A percentile compares a stretch with the other conserved stretches of the same genome.
These are phyloP conservation scores for Peribolospora kevripleyi DNA, from an alignment of 768 basidiomycete genomes.

Conservation along the genomic window DNA sequence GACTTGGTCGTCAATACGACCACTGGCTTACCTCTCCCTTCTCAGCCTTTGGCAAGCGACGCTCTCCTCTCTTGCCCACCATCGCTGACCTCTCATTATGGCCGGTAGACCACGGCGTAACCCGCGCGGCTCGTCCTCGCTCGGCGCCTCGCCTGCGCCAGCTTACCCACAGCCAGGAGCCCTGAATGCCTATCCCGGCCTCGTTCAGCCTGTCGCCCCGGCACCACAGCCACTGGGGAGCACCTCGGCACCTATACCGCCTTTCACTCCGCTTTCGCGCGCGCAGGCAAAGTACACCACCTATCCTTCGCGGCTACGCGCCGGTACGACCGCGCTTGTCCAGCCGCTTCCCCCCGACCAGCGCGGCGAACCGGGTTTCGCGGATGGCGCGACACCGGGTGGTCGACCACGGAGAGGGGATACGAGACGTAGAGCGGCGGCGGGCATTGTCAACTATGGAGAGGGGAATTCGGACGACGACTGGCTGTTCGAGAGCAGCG, in stretches of 20 bases:
- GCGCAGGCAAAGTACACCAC: constrained; percentile 52
- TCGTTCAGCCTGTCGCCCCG: no score
- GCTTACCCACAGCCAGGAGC: no score
- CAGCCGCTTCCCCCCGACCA: constrained; percentile 35
- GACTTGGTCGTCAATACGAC: no score
- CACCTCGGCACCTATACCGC: not conserved
- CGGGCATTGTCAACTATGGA: constrained; percentile 16
- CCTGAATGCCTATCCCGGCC: no score
- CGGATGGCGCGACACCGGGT: constrained; percentile 11
- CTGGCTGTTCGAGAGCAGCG: constrained; percentile 19
- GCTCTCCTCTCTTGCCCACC: no score
- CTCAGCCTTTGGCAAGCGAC: no score
- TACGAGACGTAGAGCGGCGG: not conserved
- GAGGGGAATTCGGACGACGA: constrained; percentile 17
- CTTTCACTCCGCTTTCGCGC: constrained; percentile 6
- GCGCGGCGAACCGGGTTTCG: constrained; percentile 11
- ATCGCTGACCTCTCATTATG: no score
- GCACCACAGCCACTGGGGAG: no score
- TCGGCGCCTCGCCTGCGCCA: no score
- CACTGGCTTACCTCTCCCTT: no score
- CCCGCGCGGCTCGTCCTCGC: no score
- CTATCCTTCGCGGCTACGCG: constrained; percentile 70
- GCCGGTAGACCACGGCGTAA: no score
- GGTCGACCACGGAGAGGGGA: constrained; percentile 18
- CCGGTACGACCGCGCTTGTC: constrained; percentile 67